Conservation (phyloP, 345 rosid species). For the Euphorbia lathyris region DNA sequence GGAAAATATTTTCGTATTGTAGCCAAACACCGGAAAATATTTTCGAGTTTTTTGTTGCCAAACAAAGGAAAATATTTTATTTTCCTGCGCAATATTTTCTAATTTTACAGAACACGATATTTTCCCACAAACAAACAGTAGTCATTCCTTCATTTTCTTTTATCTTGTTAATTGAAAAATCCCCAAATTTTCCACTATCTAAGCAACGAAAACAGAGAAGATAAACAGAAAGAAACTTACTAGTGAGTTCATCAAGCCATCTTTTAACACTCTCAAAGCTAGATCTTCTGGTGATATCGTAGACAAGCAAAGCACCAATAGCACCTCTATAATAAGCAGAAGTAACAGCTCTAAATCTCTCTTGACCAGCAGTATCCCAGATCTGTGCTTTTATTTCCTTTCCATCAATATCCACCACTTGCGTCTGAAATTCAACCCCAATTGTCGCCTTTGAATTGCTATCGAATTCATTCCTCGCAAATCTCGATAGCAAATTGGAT, state of each 20-base stretch:
- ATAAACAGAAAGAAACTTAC: constrained; percentile 38
- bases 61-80: too few species aligned
- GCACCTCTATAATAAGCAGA: constrained; percentile 97
- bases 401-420: constrained; percentile 75
- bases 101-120: too few species aligned
- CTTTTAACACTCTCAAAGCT: constrained; percentile 82
- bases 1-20: too few species aligned
- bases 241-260: constrained; percentile 81
- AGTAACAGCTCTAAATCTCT: constrained; percentile 90
- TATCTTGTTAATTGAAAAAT: too few species aligned
- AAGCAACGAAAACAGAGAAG: not conserved
- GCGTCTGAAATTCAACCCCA: constrained; percentile 93
- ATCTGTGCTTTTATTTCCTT: constrained; percentile 92
- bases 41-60: too few species aligned
- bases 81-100: too few species aligned
- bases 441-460: constrained; percentile 87
- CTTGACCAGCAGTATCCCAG: constrained; percentile 99
- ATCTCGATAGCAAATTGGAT: constrained; percentile 74
- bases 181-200: too few species aligned
- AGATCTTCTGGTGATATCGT: constrained; percentile 68
- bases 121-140: too few species aligned
- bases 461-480: constrained; percentile 83
- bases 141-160: too few species aligned
- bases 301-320: constrained; percentile 85
- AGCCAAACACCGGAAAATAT: too few species aligned